Conservation (phyloP, 2,329 filamentous ascomycete genomes). For the Fusarium chaquense region DNA sequence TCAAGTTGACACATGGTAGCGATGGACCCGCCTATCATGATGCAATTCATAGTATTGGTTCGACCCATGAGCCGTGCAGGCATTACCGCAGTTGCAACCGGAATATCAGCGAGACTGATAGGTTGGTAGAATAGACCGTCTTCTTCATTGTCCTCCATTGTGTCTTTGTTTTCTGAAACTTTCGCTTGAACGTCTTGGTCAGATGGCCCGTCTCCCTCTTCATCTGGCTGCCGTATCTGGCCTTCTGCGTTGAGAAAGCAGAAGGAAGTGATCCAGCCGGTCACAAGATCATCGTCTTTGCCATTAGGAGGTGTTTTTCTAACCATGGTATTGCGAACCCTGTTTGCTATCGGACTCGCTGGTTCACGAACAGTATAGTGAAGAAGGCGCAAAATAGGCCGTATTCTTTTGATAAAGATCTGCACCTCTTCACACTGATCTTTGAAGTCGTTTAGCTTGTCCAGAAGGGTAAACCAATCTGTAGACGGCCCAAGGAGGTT, state of each 20-base stretch:
- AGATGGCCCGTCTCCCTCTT: background rate
- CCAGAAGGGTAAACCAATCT: background rate
- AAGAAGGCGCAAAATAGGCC: background rate
- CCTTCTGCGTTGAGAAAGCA: background rate
- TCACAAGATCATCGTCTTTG: background rate
- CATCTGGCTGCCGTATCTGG: accelerated
- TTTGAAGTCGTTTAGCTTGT: accelerated
- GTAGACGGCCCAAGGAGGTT: accelerated
- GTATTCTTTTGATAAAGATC: background rate
- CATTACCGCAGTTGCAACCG: background rate
- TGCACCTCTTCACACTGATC: background rate
- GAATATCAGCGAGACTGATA: background rate
- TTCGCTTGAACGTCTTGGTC: background rate
- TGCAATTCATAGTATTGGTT: background rate
- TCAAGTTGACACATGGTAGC: accelerated
- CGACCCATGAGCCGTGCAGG: background rate
- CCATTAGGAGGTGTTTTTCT: background rate
- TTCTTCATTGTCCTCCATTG: accelerated
- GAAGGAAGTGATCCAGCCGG: background rate
- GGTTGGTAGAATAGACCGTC: background rate
- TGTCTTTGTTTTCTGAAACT: background rate
- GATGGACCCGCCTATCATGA: background rate
- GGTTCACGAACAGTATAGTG: background rate
- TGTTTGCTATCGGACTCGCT: too few relatives aligned
- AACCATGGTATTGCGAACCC: background rate